A percentile compares a stretch with the other conserved stretches of the same genome.
These are phyloP conservation scores for Byssoonygena ceratinophila DNA, from an alignment of 2,329 filamentous ascomycete species.

Conservation along the genomic window DNA sequence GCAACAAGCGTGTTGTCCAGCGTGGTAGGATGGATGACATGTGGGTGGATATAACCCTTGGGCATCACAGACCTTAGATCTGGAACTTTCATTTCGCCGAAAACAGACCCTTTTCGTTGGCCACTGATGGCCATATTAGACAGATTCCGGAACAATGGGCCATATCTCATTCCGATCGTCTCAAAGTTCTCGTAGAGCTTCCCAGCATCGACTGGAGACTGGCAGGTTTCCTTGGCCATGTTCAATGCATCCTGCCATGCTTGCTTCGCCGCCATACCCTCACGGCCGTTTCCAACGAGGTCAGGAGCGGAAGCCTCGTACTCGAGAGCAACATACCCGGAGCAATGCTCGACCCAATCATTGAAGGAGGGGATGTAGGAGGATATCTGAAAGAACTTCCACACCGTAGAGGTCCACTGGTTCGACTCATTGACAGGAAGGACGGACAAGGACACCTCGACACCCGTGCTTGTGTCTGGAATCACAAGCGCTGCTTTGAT, in stretches of 20 bases:
- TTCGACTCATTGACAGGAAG: conserved; percentile 20
- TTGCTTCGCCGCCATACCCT: conserved; percentile 17
- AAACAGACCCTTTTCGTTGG: conserved; percentile 16
- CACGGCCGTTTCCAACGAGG: conserved; percentile 18
- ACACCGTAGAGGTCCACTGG: conserved; percentile 17
- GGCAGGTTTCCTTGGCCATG: conserved; percentile 18
- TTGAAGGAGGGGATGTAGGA: conserved; percentile 25
- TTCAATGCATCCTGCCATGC: conserved; percentile 15
- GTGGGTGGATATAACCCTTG: conserved; percentile 10
- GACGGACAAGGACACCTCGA: conserved; percentile 25
- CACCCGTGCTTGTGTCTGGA: conserved; percentile 25
- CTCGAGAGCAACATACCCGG: conserved; percentile 24
- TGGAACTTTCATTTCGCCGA: conserved; percentile 19
- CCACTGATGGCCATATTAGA: conserved; percentile 19
- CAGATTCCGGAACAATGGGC: conserved; percentile 26
- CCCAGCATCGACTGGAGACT: conserved; percentile 20
- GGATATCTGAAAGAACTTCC: conserved; percentile 25
- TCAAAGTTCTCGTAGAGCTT: conserved; percentile 22
- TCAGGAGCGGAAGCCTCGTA: conserved; percentile 12
- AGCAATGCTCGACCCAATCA: conserved; percentile 31
- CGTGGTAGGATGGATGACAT: conserved; percentile 16
- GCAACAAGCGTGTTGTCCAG: conserved; percentile 25
- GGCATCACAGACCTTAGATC: conserved; percentile 16
- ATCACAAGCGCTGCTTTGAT: conserved; percentile 24
- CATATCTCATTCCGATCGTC: conserved; percentile 24